Percentiles rank a stretch among this genome's conserved stretches.
phyloP scores from a whole-genome alignment of 805 yeast species.

The Candida adriatica region DNA sequence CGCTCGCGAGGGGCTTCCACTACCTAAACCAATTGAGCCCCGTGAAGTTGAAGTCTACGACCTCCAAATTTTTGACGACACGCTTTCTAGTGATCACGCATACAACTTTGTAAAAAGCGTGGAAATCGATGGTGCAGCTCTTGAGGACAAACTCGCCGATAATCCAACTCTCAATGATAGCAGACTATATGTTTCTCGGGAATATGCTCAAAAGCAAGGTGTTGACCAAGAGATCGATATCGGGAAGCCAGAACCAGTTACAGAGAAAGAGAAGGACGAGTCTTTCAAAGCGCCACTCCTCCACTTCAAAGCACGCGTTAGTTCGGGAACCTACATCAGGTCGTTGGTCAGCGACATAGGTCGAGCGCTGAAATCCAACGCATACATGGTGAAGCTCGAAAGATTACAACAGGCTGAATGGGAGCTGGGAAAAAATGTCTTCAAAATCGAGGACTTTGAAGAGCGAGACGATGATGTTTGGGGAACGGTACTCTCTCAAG shows the following conservation, averaged over 20 bases:
- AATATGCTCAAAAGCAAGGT: constrained; percentile 41
- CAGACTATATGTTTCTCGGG: constrained; percentile 49
- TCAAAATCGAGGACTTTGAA: constrained; percentile 60
- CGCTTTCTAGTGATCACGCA: constrained; percentile 47
- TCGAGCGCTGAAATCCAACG: constrained; percentile 67
- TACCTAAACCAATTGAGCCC: constrained; percentile 77
- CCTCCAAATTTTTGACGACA: constrained; percentile 46
- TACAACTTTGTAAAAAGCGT: constrained; percentile 41
- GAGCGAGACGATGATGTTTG: constrained; percentile 56
- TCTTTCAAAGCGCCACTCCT: constrained; percentile 55
- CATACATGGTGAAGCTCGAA: constrained; percentile 80
- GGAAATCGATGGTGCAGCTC: constrained; percentile 46
- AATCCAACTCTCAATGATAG: constrained; percentile 52
- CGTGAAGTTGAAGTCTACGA: constrained; percentile 60
- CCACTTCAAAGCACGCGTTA: constrained; percentile 70
- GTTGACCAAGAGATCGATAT: constrained; percentile 33
- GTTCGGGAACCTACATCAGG: constrained; percentile 94
- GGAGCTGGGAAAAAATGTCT: constrained; percentile 65
- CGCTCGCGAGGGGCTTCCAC: constrained; percentile 79
- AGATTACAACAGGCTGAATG: constrained; percentile 79
- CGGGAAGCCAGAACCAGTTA: constrained; percentile 31
- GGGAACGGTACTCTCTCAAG: constrained; percentile 56
- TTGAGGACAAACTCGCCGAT: constrained; percentile 30
- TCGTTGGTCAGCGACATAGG: constrained; percentile 87
- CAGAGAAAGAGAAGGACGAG: constrained; percentile 30